Conservation (phyloP, 108 stramenopile genomes). For the Nitzschia putrida region DNA sequence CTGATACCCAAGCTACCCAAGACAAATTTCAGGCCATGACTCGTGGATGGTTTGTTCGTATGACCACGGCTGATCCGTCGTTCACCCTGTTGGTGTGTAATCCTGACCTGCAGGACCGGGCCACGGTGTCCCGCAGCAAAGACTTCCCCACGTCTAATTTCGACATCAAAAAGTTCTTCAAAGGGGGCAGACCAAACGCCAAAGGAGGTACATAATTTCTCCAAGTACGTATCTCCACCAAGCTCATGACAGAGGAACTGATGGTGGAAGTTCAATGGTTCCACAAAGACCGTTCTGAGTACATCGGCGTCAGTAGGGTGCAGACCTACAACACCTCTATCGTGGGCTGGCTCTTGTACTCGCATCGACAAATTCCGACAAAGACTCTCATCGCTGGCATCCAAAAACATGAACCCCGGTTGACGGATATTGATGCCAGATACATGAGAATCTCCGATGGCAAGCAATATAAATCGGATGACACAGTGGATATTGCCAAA, state of each 20-base stretch:
- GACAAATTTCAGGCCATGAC: background rate
- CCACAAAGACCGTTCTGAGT: background rate
- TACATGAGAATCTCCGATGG: background rate
- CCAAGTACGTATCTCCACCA: background rate
- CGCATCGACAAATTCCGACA: background rate
- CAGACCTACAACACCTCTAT: background rate
- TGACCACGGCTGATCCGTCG: background rate
- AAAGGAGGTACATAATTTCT: background rate
- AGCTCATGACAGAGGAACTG: background rate
- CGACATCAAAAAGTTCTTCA: background rate
- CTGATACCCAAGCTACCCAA: background rate
- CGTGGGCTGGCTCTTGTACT: background rate
- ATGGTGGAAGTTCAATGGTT: background rate
- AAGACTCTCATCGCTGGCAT: background rate
- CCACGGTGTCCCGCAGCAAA: background rate
- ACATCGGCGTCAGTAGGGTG: background rate
- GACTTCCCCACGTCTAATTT: background rate
- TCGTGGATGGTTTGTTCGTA: background rate
- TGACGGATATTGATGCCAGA: background rate
- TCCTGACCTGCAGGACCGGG: background rate
- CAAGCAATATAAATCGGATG: background rate
- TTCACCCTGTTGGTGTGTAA: background rate
- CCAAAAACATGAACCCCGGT: background rate
- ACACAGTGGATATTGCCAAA: background rate
- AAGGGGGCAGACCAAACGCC: background rate